Conservation (phyloP, 2,329 filamentous ascomycete genomes). For the Ceratocystis lukuohia region DNA sequence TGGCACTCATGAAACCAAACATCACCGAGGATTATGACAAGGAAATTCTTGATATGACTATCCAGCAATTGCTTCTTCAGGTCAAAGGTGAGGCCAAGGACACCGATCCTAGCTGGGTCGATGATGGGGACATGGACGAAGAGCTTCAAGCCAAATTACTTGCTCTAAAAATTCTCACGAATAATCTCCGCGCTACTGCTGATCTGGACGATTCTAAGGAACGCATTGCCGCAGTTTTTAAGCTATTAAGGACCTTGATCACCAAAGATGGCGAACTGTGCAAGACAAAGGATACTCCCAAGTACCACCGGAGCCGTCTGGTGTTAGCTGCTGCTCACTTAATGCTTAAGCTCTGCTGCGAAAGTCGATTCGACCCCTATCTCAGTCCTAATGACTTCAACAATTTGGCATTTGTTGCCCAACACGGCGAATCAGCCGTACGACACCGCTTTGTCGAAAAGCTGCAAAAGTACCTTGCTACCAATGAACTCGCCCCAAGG, state of each 20-base stretch:
- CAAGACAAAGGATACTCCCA: slow-evolving; percentile 60
- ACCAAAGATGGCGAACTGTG: slow-evolving; percentile 66
- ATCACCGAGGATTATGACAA: slow-evolving; percentile 62
- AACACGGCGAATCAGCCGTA: slow-evolving; percentile 62
- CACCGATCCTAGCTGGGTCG: slow-evolving; percentile 50
- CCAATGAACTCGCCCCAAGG: slow-evolving; percentile 53
- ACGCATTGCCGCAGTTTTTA: slow-evolving; percentile 56
- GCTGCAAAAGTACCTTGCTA: slow-evolving; percentile 78
- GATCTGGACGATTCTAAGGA: slow-evolving; percentile 37
- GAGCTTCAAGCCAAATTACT: slow-evolving; percentile 74
- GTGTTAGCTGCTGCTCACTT: slow-evolving; percentile 69
- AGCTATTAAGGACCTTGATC: slow-evolving; percentile 64
- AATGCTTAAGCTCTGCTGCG: slow-evolving; percentile 69
- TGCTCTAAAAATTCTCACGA: slow-evolving; percentile 74
- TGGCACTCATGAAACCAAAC: slow-evolving; percentile 61
- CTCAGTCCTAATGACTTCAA: slow-evolving; percentile 67
- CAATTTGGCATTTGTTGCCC: slow-evolving; percentile 62
- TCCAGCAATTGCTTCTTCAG: slow-evolving; percentile 59
- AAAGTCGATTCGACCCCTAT: slow-evolving; percentile 61
- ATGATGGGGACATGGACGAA: slow-evolving; percentile 56
- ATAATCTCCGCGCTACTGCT: slow-evolving; percentile 55
- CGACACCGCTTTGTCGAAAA: slow-evolving; percentile 68
- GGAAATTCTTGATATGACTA: slow-evolving; percentile 62
- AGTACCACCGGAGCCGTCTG: slow-evolving; percentile 65
- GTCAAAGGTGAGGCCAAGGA: slow-evolving; percentile 46